Percentiles rank a stretch among this genome's conserved stretches.
These are phyloP conservation scores for Alternaria sp. DNA, from an alignment of 2,329 filamentous ascomycete genomes.

Conservation along the genomic window DNA sequence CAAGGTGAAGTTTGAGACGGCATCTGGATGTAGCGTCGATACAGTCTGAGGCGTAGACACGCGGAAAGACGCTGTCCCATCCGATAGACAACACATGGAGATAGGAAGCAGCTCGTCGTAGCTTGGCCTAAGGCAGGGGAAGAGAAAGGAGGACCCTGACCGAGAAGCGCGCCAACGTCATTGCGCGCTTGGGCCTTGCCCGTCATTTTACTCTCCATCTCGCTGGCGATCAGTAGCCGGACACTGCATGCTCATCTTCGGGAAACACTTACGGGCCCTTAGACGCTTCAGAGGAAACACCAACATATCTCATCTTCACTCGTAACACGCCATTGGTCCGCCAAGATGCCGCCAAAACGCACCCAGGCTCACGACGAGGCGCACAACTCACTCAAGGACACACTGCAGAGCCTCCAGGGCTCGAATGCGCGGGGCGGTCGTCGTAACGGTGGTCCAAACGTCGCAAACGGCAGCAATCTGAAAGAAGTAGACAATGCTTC, in stretches of 20 bases:
- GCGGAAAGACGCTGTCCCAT: no score
- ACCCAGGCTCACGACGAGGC: constrained; percentile 50
- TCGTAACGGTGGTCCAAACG: constrained; percentile 40
- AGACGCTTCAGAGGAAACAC: constrained; percentile 7
- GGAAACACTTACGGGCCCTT: constrained; percentile 4
- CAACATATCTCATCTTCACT: constrained; percentile 2
- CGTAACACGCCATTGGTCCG: constrained; percentile 8
- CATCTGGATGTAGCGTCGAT: background rate
- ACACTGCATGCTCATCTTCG: constrained; percentile 16
- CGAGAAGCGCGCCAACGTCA: constrained; percentile 25
- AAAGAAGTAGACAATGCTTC: constrained; percentile 53
- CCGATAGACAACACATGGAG: background rate
- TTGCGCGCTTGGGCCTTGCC: constrained; percentile 21
- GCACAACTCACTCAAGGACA: constrained; percentile 52
- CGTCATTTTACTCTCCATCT: constrained; percentile 25
- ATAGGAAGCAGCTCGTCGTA: background rate
- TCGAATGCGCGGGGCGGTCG: constrained; percentile 50
- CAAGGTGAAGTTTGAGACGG: background rate
- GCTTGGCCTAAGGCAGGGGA: constrained; percentile 17
- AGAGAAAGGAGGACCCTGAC: constrained; percentile 20
- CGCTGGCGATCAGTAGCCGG: constrained; percentile 15
- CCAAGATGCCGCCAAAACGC: constrained; percentile 52
- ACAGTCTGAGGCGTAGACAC: background rate
- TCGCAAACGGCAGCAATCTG: constrained; percentile 47
- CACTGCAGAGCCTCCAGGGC: constrained; percentile 53